A percentile compares a stretch with the other conserved stretches of the same genome.
Conservation (phyloP, 2,329 filamentous ascomycete genomes). For the Talaromyces funiculosus region DNA sequence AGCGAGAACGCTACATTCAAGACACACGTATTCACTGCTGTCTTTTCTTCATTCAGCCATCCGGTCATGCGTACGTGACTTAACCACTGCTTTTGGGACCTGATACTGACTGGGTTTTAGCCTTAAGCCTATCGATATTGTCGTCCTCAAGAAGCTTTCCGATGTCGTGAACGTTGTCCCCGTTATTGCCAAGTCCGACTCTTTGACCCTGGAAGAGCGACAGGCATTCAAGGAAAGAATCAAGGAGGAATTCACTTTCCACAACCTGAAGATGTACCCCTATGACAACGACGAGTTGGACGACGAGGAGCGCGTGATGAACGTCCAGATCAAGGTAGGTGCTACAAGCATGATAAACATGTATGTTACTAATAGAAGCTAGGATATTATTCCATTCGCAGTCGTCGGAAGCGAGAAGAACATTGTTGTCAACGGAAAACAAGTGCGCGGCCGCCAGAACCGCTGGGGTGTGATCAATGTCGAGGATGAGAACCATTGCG, state of each 20-base stretch:
- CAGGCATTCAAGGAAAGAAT: constrained; percentile 97
- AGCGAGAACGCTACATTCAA: constrained; percentile 98
- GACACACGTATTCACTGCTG: constrained; percentile 99
- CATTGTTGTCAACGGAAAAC: constrained; percentile 94
- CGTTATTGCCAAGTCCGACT: constrained; percentile 97
- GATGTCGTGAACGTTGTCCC: constrained; percentile 99
- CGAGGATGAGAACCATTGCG: constrained; percentile 98
- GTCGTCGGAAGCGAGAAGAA: constrained; percentile 97
- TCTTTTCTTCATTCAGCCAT: constrained; percentile 98
- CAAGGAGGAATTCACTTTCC: constrained; percentile 99
- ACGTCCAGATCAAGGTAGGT: constrained; percentile 90
- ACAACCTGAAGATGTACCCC: constrained; percentile 99
- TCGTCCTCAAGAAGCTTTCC: constrained; percentile 98
- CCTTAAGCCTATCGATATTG: constrained; percentile 98
- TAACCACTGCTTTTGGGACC: too few relatives aligned
- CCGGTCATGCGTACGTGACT: constrained; percentile 76
- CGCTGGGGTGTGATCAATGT: constrained; percentile 99
- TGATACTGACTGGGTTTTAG: constrained; percentile 24
- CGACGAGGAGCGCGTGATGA: constrained; percentile 88
- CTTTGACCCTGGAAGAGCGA: constrained; percentile 90
- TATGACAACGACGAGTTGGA: constrained; percentile 99
- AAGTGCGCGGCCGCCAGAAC: constrained; percentile 96
- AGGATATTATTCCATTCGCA: constrained; percentile 94
- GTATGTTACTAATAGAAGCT: constrained; percentile 17
- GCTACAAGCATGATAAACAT: constrained; percentile 20